A percentile compares a stretch with the other conserved stretches of the same genome.
Evolutionary conservation across 2,329 filamentous ascomycete genomes (phyloP).

Genomic region (Botrytis galanthina): DNA sequence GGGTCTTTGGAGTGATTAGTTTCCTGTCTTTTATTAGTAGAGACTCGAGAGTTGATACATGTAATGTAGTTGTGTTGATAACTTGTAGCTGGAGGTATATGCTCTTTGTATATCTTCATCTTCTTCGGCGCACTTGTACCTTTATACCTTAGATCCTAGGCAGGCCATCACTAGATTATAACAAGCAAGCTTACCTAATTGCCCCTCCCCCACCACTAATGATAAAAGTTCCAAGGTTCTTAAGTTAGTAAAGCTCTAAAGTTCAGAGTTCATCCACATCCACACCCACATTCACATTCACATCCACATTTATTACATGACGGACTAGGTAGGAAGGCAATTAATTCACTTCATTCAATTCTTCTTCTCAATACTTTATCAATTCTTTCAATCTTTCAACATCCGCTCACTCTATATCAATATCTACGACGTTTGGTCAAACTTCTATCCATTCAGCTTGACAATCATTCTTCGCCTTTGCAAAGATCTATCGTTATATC

Average conservation of each 20-base stretch:
- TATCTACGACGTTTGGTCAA: not conserved
- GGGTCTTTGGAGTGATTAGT: not conserved
- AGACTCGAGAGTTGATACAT: not conserved
- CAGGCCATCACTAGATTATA: too few relatives aligned
- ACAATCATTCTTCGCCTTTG: not conserved
- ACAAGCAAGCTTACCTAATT: not conserved
- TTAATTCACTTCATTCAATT: not conserved
- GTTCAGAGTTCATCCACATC: not conserved
- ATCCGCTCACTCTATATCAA: not conserved
- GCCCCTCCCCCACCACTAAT: slow-evolving; percentile 1
- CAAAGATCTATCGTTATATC: not conserved
- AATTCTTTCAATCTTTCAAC: not conserved
- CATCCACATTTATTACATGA: too few relatives aligned
- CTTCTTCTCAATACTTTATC: not conserved
- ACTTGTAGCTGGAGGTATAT: not conserved
- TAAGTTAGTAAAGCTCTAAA: too few relatives aligned
- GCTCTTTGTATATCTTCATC: too few relatives aligned
- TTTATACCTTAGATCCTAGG: too few relatives aligned
- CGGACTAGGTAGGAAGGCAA: not conserved
- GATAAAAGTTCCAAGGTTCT: too few relatives aligned
- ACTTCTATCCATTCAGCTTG: not conserved
- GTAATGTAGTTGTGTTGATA: not conserved
- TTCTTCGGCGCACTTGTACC: too few relatives aligned
- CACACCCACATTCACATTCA: too few relatives aligned
- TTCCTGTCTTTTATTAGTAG: too few relatives aligned